Base-by-base conservation (phyloP, 768 basidiomycete species). In the Pleurotus tuber-regium region DNA sequence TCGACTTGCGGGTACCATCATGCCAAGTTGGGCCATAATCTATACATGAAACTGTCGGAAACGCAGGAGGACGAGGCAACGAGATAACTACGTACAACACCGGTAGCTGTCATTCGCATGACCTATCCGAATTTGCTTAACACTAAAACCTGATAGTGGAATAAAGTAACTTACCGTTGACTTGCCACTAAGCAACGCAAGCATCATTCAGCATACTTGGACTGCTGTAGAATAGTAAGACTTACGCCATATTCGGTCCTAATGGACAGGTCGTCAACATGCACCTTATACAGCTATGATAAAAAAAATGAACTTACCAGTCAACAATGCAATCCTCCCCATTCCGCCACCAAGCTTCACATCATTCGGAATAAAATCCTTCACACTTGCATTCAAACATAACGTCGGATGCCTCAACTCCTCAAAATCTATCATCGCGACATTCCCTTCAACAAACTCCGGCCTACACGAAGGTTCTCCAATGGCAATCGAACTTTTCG, bases 61-160 rank as follows among this genome's bases (percentile, higher is more conserved):
- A 47, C 44, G 28, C 6, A 26, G 24, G 33, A 36, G 1, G 5
- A 35, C 14, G 24, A 7, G 24, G 11, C 12, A 19, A 21, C 19
- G 19, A n/a, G 18, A 12, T 59, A 19, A 50, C 53, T 48, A 61
- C 85, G 50, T 66, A 90, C 87, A 53, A 98, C 84, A 16, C 92
- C 96, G 1, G 89, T 82, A 16, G 95, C 94, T 11, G 96, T 96
- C 95, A 97, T 98, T 39, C 97, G 84, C 84, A 97, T 92, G 2
- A 83, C 79, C 79, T 89, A 62, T 36, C 48, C 14, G 46, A 43
- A 38, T 54, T 36, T 39, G 21, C 51, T 42, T 41, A 39, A 29
- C 38, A 53, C 2, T 3, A 35, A n/a, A 50, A 23, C 21, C 19
- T 7, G 29, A 31, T n/a, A n/a, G 10, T 26, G 28, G 12, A 21